phyloP scores from a whole-genome alignment of 176 grass and related monocot genomes.

The Carex kokanica region DNA sequence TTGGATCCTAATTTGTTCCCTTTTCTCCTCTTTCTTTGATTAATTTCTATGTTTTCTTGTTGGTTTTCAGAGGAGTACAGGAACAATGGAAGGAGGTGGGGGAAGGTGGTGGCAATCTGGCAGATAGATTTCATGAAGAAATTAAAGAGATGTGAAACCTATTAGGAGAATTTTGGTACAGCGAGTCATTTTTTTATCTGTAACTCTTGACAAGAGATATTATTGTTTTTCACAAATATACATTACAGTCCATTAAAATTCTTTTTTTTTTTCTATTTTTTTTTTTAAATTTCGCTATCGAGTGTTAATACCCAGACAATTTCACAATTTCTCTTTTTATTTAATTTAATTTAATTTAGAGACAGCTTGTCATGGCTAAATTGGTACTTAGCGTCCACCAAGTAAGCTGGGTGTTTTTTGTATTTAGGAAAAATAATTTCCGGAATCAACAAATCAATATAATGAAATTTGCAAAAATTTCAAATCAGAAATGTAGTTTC shows the following conservation, averaged over 20 bases:
- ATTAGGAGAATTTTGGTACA: background rate
- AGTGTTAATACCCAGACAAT: background rate
- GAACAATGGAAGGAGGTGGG: background rate
- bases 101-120: background rate
- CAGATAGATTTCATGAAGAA: background rate
- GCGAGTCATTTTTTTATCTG: background rate
- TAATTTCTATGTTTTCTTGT: background rate
- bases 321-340: background rate
- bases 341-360: background rate
- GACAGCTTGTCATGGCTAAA: constrained; percentile 11
- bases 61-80: background rate
- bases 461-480: background rate
- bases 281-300: background rate
- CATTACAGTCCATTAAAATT: background rate
- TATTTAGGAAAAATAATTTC: background rate
- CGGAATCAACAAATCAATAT: background rate
- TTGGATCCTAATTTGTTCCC: background rate
- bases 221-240: background rate
- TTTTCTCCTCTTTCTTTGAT: background rate
- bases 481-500: background rate
- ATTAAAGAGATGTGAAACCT: background rate
- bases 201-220: background rate
- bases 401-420: background rate
- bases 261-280: background rate
- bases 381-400: background rate